Evolutionary conservation across 2,329 filamentous ascomycete species (phyloP), one percentile per base, ranked within the genome.

Genomic region (Aspergillus nomiae): DNA sequence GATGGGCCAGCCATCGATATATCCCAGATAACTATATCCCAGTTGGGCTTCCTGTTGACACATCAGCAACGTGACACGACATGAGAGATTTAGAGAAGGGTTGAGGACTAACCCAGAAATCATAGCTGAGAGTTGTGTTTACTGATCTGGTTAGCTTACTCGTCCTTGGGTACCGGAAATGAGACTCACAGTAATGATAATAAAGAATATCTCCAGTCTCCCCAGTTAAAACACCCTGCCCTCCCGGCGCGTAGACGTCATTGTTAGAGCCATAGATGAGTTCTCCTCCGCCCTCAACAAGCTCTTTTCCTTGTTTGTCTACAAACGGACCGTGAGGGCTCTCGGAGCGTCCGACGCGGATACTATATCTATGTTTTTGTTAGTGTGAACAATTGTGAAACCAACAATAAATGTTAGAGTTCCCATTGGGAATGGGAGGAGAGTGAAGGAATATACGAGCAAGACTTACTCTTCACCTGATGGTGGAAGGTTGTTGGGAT

Each of bases 161-260:
- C 26, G 26, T 28, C 26, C 26, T 28, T 28, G 3, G 5, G 26
- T 5, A 28, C 26, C 26, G 26, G 26, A 28, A 12, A 36, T 11
- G 28, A 12, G 10, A 69, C 73, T 64, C 61, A 77, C 75, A 64
- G 48, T 76, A 77, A 51, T 77, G 75, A 57, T 77, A 77, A 60
- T 75, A 77, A 5, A 77, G 69, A 26, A 74, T 64, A 55, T 77
- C 75, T 4, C 62, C 67, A 8, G 66, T 64, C 10, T 65, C 68
- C 63, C 88, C 86, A 1, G 78, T 77, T 65, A 85, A 83, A 1
- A 90, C 81, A 21, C 85, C 86, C 70, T 90, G 87, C 1, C 88
- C 88, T 53, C 89, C 89, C 10, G 89, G 88, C 19, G 85, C 89
- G 69, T 90, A 91, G 0, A 89, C 82, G 30, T 79, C 84, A 12